Conservation (phyloP, 2,329 filamentous ascomycete genomes). For the Beauveria medogensis region DNA sequence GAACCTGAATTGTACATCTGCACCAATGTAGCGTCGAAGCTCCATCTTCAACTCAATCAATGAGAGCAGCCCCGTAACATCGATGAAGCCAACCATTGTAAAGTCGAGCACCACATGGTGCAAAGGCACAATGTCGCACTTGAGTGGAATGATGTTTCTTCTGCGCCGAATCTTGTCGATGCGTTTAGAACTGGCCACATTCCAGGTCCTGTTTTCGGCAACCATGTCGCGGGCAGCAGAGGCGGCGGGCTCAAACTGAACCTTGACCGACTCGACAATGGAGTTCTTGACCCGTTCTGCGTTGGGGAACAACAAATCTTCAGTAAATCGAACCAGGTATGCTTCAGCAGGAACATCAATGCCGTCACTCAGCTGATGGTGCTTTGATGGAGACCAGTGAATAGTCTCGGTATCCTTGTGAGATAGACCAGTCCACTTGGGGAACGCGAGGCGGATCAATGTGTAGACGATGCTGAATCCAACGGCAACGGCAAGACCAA, state of each 20-base stretch:
- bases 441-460: slow-evolving; percentile 50
- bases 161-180: slow-evolving; percentile 36
- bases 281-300: slow-evolving; percentile 43
- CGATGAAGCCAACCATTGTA: slow-evolving; percentile 41
- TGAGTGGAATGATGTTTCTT: slow-evolving; percentile 25
- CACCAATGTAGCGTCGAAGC: slow-evolving; percentile 40
- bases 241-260: slow-evolving; percentile 29
- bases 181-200: slow-evolving; percentile 40
- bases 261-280: slow-evolving; percentile 41
- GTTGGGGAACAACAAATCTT: slow-evolving; percentile 54
- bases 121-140: slow-evolving; percentile 31
- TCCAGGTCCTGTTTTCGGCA: slow-evolving; percentile 42
- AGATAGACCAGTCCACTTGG: slow-evolving; percentile 27
- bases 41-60: slow-evolving; percentile 40
- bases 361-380: slow-evolving; percentile 13
- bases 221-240: slow-evolving; percentile 32
- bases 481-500: slow-evolving; percentile 51
- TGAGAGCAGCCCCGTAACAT: slow-evolving; percentile 43
- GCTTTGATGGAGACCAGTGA: slow-evolving; percentile 19
- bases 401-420: slow-evolving; percentile 22
- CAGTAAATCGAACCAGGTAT: slow-evolving; percentile 48
- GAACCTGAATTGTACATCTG: slow-evolving; percentile 37
- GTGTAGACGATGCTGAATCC: slow-evolving; percentile 57
- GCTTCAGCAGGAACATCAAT: slow-evolving; percentile 36
- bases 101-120: slow-evolving; percentile 45